Evolutionary conservation across 2,329 filamentous ascomycete species (phyloP).

Genomic region (Pestalotiopsis sp.): DNA sequence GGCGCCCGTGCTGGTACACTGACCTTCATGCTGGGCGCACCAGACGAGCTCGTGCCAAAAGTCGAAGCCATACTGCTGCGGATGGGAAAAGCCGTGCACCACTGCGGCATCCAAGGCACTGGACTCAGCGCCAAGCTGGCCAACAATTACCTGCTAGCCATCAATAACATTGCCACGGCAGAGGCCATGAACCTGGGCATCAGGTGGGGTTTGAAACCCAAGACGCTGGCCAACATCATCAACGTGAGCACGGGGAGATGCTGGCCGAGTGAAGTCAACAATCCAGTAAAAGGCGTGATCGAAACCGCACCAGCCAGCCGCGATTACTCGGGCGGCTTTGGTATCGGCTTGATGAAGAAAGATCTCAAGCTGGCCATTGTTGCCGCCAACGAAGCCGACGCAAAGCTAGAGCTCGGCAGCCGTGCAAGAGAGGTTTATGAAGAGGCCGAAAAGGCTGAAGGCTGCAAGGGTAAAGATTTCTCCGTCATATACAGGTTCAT

Average conservation of each 20-base stretch:
- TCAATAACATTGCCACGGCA: conserved; percentile 81
- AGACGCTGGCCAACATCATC: conserved; percentile 79
- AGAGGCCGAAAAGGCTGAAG: conserved; percentile 61
- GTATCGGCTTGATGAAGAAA: conserved; percentile 79
- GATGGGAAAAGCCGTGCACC: conserved; percentile 87
- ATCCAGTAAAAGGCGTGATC: conserved; percentile 86
- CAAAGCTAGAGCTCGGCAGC: conserved; percentile 65
- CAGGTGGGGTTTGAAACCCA: conserved; percentile 60
- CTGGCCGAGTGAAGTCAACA: conserved; percentile 96
- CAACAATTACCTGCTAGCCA: conserved; percentile 94
- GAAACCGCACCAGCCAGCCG: conserved; percentile 73
- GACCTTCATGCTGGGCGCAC: conserved; percentile 92
- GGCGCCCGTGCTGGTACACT: conserved; percentile 85
- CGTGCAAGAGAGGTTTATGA: conserved; percentile 70
- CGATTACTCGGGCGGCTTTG: conserved; percentile 79
- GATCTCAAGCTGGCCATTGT: conserved; percentile 73
- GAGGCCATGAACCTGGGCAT: conserved; percentile 70
- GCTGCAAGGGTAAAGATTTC: conserved; percentile 73
- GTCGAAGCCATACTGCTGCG: conserved; percentile 70
- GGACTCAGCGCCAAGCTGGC: conserved; percentile 91
- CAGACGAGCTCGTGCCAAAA: conserved; percentile 60
- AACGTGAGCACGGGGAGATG: conserved; percentile 93
- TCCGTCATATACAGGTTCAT: conserved; percentile 80
- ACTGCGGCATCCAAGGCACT: conserved; percentile 82
- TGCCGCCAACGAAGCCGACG: conserved; percentile 70